Evolutionary conservation across 129 eudicot genomes (phyloP), one percentile per base, ranked within the genome.

Genomic region (Lactuca saligna): DNA sequence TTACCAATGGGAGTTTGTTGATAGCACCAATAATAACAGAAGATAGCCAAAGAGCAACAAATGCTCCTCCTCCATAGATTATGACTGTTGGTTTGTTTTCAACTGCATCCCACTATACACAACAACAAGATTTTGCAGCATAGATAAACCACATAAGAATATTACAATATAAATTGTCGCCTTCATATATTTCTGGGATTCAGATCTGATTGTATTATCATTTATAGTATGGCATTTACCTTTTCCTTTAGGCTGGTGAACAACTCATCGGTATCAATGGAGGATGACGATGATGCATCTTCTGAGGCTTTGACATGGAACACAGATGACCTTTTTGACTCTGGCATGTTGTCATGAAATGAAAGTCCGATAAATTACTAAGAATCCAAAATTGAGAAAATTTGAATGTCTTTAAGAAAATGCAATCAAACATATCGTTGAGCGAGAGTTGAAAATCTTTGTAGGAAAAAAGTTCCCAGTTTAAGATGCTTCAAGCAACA

Each of bases 51-150:
- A 93, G 59, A 15, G 84, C 90, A 34, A 87, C 81, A 48, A 82
- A 57, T 42, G 87, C 96, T 57, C 99, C 99, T 80, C 90, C 90
- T 75, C 99, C 99, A 73, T 87, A 93, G 54, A 87, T 56, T 68
- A 87, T 68, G 17, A 93, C 97, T 5, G 88, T 87, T n/a, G 95
- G 80, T 80, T 93, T 93, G 92, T 93, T 83, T 73, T 93, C 99
- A 84, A 93, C 85, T 41, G 88, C 88, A 78, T 93, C 97, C 99
- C 99, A 93, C 99, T 93, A 53, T 51, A 58, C 15, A 70, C 54
- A 59, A 56, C 63, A 54, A 72, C 44, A 66, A 17, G 39, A 64
- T 55, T 51, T 38, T 17, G 32, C 64, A 73, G 31, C 25, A 54
- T 32, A 42, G 41, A 49, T 13, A 67, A 15, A 5, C n/a, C 11